These are phyloP conservation scores for Marasmius sp. DNA, from an alignment of 1,284 basidiomycete genomes.

Conservation along the genomic window DNA sequence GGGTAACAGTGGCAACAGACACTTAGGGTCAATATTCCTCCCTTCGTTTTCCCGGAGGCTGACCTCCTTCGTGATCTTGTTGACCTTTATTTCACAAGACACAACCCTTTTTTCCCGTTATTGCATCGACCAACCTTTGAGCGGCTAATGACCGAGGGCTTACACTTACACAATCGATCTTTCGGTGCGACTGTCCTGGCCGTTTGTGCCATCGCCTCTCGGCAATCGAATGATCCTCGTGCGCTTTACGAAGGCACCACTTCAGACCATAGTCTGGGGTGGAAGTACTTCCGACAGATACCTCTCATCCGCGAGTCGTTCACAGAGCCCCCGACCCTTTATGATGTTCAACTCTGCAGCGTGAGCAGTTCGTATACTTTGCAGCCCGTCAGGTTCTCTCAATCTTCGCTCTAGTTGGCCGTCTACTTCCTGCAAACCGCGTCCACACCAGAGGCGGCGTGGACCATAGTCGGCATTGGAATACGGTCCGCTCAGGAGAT, in stretches of 20 bases:
- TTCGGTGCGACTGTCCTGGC: conserved; percentile 62
- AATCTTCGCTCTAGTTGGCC: too few relatives aligned
- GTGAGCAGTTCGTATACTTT: conserved; percentile 11
- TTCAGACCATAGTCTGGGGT: conserved; percentile 39
- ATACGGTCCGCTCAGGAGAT: conserved; percentile 53
- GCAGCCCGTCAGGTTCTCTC: too few relatives aligned
- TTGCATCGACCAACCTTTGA: conserved; percentile 66
- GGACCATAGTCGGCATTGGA: conserved; percentile 40
- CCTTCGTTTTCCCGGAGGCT: conserved; percentile 17
- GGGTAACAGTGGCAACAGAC: conserved; percentile 3
- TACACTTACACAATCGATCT: conserved; percentile 48
- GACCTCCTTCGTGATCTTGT: conserved; percentile 54
- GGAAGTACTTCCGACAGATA: conserved; percentile 56
- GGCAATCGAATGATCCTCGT: conserved; percentile 55
- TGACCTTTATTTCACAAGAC: conserved; percentile 54
- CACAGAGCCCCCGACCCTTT: conserved; percentile 47
- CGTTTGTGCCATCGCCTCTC: conserved; percentile 62
- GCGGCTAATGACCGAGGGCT: conserved; percentile 41
- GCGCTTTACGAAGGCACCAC: conserved; percentile 35
- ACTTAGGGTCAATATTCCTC: not conserved
- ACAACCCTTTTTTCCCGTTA: conserved; percentile 53
- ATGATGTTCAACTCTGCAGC: conserved; percentile 51
- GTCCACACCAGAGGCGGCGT: conserved; percentile 49
- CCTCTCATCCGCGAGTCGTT: conserved; percentile 42
- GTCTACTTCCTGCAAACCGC: too few relatives aligned